These are phyloP conservation scores for Didymella segeticola DNA, from an alignment of 2,329 filamentous ascomycete species.

Conservation along the genomic window DNA sequence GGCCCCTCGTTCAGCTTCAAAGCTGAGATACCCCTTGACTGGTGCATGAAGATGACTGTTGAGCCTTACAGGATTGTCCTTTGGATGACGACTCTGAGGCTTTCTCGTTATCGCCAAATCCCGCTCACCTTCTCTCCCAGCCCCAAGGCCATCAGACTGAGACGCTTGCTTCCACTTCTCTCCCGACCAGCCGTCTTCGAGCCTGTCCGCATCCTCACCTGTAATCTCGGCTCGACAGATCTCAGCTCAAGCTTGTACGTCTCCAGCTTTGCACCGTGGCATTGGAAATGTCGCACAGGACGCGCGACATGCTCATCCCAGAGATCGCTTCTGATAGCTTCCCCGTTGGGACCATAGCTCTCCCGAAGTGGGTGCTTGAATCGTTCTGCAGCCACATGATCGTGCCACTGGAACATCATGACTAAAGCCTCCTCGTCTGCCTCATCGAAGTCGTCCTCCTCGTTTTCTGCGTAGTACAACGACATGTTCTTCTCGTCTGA, in stretches of 20 bases:
- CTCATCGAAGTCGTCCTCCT: conserved; percentile 10
- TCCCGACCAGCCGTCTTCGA: conserved; percentile 18
- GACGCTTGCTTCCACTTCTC: conserved; percentile 31
- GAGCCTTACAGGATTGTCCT: not conserved
- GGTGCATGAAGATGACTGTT: not conserved
- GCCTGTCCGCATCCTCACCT: conserved; percentile 7
- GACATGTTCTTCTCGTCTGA: conserved; percentile 39
- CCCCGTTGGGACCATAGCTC: conserved; percentile 34
- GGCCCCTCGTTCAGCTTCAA: not conserved
- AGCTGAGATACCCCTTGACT: not conserved
- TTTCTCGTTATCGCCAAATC: conserved; percentile 24
- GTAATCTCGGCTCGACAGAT: conserved; percentile 33
- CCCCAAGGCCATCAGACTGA: conserved; percentile 34
- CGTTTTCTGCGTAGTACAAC: conserved; percentile 25
- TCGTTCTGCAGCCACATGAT: conserved; percentile 32
- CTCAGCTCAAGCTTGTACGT: conserved; percentile 35
- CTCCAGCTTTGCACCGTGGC: conserved; percentile 31
- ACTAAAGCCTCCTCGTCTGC: conserved; percentile 34
- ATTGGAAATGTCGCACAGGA: conserved; percentile 33
- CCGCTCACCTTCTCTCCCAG: conserved; percentile 36
- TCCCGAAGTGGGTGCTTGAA: conserved; percentile 39
- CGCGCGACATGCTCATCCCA: conserved; percentile 38
- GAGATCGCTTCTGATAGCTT: conserved; percentile 28
- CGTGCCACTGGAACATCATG: conserved; percentile 42
- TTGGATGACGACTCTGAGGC: not conserved